These are phyloP conservation scores for Chalciporus pseudorubinellus DNA, from an alignment of 768 basidiomycete species.

Conservation along the genomic window DNA sequence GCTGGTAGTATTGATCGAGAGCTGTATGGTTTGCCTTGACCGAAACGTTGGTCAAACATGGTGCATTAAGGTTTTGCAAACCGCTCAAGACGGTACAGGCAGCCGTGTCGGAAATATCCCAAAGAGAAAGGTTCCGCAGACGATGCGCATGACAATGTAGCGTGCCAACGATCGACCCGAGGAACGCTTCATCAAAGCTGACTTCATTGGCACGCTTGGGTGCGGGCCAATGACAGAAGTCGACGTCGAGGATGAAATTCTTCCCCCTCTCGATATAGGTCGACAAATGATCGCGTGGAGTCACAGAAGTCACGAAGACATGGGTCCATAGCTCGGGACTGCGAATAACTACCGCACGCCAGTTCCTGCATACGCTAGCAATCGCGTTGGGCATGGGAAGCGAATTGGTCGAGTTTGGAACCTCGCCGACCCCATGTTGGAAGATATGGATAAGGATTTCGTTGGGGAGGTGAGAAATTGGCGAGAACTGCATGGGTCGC, in stretches of 20 bases:
- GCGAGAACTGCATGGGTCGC: slow-evolving; percentile 11
- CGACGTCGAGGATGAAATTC: slow-evolving; percentile 3
- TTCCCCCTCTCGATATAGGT: slow-evolving; percentile 9
- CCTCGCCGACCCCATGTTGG: slow-evolving; percentile 1
- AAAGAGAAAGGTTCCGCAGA: slow-evolving; percentile 7
- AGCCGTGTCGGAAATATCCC: slow-evolving; percentile 16
- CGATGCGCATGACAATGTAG: slow-evolving; percentile 5
- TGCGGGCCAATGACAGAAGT: slow-evolving; percentile 14
- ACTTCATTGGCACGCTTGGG: not conserved
- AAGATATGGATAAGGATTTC: slow-evolving; percentile 18
- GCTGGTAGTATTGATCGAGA: slow-evolving; percentile 6
- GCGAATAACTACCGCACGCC: slow-evolving; percentile 3
- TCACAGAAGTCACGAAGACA: slow-evolving; percentile 17
- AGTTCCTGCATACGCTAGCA: slow-evolving; percentile 16
- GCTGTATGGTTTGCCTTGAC: slow-evolving; percentile 8
- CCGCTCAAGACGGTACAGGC: slow-evolving; percentile 4
- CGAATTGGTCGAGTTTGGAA: not conserved
- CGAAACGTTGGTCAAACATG: slow-evolving; percentile 10
- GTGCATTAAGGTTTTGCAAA: not conserved
- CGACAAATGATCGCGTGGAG: slow-evolving; percentile 1
- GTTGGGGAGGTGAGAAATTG: slow-evolving; percentile 19
- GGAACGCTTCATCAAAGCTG: not conserved
- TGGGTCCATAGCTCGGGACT: slow-evolving; percentile 10
- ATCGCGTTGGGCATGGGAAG: slow-evolving; percentile 3
- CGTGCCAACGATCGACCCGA: not conserved